Conservation (phyloP, 768 basidiomycete genomes). For the Gelatoporia subvermispora region DNA sequence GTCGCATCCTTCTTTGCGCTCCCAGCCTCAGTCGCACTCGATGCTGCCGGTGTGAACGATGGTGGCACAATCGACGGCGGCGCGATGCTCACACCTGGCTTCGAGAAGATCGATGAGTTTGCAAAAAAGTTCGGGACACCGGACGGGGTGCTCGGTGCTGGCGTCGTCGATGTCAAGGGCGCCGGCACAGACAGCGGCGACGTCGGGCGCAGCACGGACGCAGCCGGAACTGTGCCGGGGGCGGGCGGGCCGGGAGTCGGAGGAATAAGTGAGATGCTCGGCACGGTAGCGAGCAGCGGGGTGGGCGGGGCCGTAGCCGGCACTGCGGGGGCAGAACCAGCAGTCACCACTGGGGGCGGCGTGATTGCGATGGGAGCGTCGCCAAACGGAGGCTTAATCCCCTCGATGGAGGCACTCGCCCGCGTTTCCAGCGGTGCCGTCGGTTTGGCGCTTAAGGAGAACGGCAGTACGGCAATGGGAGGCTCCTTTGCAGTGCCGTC, state of each 20-base stretch:
- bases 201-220: background rate
- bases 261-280: constrained; percentile 24
- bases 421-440: constrained; percentile 9
- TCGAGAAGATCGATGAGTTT: constrained; percentile 42
- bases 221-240: background rate
- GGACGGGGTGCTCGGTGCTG: no score
- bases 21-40: no score
- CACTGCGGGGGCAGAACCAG: constrained; percentile 12
- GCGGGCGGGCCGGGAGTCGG: constrained; percentile 21
- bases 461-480: constrained; percentile 60
- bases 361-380: constrained; percentile 6
- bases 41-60: background rate
- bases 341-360: constrained; percentile 16
- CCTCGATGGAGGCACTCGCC: constrained; percentile 13
- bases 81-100: constrained; percentile 18
- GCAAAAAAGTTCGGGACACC: constrained; percentile 63
- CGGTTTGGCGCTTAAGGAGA: constrained; percentile 47
- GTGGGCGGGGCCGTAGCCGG: constrained; percentile 3
- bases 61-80: constrained; percentile 5
- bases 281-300: constrained; percentile 13
- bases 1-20: background rate
- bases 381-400: constrained; percentile 7
- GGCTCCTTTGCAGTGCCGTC: constrained; percentile 54
- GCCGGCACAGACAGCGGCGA: no score
- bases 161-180: no score